These are phyloP conservation scores for Puccinellia tenuiflora DNA, from an alignment of 176 grass and related monocot genomes.

Conservation along the genomic window DNA sequence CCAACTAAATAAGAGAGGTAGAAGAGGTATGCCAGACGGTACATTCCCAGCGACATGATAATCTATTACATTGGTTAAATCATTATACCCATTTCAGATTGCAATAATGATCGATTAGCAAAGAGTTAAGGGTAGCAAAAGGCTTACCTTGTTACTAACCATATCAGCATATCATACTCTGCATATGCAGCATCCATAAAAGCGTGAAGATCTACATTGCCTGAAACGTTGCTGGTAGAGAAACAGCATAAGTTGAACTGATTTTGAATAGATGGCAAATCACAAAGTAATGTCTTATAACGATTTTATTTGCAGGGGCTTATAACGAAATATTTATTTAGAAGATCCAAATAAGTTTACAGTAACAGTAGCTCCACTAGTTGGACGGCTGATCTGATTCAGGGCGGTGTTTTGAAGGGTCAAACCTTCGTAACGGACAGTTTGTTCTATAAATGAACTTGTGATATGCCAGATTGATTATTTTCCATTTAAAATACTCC, in stretches of 20 bases:
- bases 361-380: not conserved
- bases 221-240: not conserved
- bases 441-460: not conserved
- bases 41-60: no score
- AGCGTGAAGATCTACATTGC: slow-evolving; percentile 71
- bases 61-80: no score
- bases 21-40: no score
- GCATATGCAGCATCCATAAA: slow-evolving; percentile 85
- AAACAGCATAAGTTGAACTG: slow-evolving; percentile 48
- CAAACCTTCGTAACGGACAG: not conserved
- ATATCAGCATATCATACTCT: slow-evolving; percentile 95
- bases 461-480: not conserved
- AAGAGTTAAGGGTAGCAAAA: not conserved
- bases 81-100: no score
- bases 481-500: not conserved
- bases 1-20: no score
- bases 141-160: slow-evolving; percentile 83
- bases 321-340: no score
- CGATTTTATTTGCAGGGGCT: no score
- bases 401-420: not conserved
- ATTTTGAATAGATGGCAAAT: not conserved
- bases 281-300: not conserved
- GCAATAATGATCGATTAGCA: slow-evolving; percentile 7
- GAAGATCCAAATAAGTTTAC: not conserved
- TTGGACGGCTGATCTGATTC: not conserved